Evolutionary conservation across 495 filamentous ascomycete species (phyloP), one percentile per base, ranked within the genome.

Genomic region (Tuber melanosporum): DNA sequence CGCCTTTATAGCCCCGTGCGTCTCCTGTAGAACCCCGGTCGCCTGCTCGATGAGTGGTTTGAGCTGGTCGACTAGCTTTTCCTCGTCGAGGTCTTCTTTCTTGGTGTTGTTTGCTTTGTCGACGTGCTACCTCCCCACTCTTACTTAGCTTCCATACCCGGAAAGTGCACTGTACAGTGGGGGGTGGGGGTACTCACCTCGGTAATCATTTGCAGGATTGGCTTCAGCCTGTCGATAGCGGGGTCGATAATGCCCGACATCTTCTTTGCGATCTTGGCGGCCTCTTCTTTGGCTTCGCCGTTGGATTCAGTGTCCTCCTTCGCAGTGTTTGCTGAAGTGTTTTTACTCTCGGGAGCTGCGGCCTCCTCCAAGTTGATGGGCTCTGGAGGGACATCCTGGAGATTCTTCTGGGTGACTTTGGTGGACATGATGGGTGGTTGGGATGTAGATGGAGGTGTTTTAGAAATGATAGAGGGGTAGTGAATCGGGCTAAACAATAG

Each of bases 1-100:
- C 14, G 92, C 94, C 74, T 94, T 93, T 84, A 98, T 95, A 26
- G 92, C 88, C 77, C 94, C 94, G 84, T 97, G 94, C 85, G 92
- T 93, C 83, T 98, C 94, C 78, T 90, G 89, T 3, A 98, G 89
- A 83, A 95, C 93, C 76, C 89, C 89, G 75, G 89, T 89, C 47
- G 89, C 94, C 83, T 97, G 91, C 82, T 98, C 94, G 81, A 98
- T 90, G 26, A 97, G 86, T 0, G 94, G 94, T 80, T 91, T 92
- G 81, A 97, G 92, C 71, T 93, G 87, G 81, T 92, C 87, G 81
- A 98, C 94, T 20, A 98, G 89, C 77, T 91, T 87, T 79, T 97
- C 93, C 82, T 98, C 94, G 84, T 98, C 94, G 32, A 96, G 90
- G 80, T 97, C 93, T 14, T 97, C 93, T 84, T 92, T 91, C n/a